Evolutionary conservation across 305 asterid species (phyloP).

Genomic region (Fraxinus sp.): DNA sequence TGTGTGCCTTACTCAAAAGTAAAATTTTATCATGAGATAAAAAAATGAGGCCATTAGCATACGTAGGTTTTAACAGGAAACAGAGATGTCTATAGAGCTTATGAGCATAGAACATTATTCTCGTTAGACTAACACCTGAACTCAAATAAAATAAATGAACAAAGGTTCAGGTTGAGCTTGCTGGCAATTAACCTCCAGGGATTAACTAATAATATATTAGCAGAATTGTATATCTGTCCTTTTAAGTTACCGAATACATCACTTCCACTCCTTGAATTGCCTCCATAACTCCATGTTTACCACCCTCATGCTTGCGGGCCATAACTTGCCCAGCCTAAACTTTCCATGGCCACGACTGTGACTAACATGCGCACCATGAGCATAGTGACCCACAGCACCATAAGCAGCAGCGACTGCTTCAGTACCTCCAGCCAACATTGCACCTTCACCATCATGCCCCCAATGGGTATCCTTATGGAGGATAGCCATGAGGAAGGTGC

Average conservation of each 20-base stretch:
- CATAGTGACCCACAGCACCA: conserved; percentile 32
- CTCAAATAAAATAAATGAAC: neutral
- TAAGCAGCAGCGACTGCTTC: conserved; percentile 73
- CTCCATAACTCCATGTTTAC: conserved; percentile 49
- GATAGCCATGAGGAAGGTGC: conserved; percentile 18
- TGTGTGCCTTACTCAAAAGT: neutral
- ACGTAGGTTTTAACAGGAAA: neutral
- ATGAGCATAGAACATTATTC: neutral
- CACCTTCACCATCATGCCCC: conserved; percentile 31
- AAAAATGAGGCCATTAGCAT: neutral
- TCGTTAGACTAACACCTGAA: neutral
- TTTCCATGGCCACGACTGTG: conserved; percentile 38
- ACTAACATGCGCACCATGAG: conserved; percentile 14
- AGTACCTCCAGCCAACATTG: conserved; percentile 65
- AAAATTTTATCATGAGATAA: neutral
- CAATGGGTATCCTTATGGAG: conserved; percentile 23
- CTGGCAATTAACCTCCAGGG: neutral
- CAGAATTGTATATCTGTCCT: neutral
- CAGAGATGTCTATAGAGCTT: neutral
- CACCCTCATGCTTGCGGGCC: conserved; percentile 43
- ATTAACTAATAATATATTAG: neutral
- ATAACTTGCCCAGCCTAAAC: conserved; percentile 37
- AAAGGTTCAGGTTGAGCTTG: neutral
- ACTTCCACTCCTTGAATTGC: conserved; percentile 77
- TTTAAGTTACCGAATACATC: conserved; percentile 4